Conservation (phyloP, 768 basidiomycete species). For the Stropharia rugosoannulata region DNA sequence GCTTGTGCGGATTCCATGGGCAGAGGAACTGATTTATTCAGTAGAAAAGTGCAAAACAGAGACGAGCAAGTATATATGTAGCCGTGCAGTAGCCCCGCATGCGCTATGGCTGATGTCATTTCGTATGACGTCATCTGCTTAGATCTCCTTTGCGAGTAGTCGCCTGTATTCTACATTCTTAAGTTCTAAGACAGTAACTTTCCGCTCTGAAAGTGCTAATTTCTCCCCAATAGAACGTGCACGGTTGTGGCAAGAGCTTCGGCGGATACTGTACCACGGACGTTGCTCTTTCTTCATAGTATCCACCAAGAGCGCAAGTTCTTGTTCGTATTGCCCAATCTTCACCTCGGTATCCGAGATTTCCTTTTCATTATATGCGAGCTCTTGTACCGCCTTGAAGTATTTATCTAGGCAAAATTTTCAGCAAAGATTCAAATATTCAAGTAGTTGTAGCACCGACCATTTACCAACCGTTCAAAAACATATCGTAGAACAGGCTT, state of each 20-base stretch:
- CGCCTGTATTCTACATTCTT: conserved; percentile 70
- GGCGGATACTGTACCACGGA: conserved; percentile 36
- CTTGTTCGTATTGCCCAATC: conserved; percentile 72
- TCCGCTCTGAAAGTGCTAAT: conserved; percentile 68
- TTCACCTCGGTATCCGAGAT: conserved; percentile 59
- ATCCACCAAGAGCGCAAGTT: conserved; percentile 65
- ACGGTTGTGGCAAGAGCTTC: conserved; percentile 56
- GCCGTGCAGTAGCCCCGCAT: neutral
- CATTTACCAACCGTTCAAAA: conserved; percentile 78
- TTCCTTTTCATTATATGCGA: conserved; percentile 72
- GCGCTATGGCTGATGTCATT: conserved; percentile 21
- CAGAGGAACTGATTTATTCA: neutral
- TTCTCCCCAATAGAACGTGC: conserved; percentile 70
- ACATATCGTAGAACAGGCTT: conserved; percentile 88
- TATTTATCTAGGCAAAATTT: conserved; percentile 51
- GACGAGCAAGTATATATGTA: conserved; percentile 9
- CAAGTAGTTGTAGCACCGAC: conserved; percentile 35
- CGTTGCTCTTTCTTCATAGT: conserved; percentile 51
- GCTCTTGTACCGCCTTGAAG: conserved; percentile 81
- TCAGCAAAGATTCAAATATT: neutral
- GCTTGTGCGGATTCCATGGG: conserved; percentile 15
- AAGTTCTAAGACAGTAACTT: conserved; percentile 68
- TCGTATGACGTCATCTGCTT: conserved; percentile 12
- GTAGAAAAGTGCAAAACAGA: neutral
- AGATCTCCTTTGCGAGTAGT: conserved; percentile 41